Evolutionary conservation across 805 yeast genomes (phyloP).

Genomic region (Candida lessepsii): DNA sequence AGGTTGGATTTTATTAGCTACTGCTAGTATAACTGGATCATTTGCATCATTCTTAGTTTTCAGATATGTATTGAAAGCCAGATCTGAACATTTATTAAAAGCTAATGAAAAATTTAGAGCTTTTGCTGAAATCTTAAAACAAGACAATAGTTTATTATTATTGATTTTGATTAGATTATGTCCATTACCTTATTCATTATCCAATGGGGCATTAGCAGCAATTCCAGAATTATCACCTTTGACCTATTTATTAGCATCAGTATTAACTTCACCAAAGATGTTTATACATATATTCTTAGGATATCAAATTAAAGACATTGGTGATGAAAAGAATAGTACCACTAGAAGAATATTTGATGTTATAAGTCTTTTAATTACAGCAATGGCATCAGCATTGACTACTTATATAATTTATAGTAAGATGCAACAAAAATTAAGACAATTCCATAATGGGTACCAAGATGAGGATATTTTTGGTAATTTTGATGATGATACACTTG

Average conservation of each 20-base stretch:
- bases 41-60: slow-evolving; percentile 69
- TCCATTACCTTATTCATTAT: slow-evolving; percentile 89
- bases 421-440: slow-evolving; percentile 39
- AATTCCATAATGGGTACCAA: slow-evolving; percentile 21
- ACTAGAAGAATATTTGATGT: slow-evolving; percentile 60
- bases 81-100: slow-evolving; percentile 60
- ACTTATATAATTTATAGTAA: slow-evolving; percentile 67
- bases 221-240: slow-evolving; percentile 68
- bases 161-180: slow-evolving; percentile 76
- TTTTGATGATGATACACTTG: slow-evolving; percentile 39
- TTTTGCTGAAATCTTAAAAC: slow-evolving; percentile 69
- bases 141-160: slow-evolving; percentile 55
- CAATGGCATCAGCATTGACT: slow-evolving; percentile 51
- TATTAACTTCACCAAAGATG: slow-evolving; percentile 78
- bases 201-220: slow-evolving; percentile 90
- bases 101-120: slow-evolving; percentile 68
- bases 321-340: slow-evolving; percentile 50
- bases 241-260: slow-evolving; percentile 68
- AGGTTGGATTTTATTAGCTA: slow-evolving; percentile 78
- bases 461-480: slow-evolving; percentile 39
- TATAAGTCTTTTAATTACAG: slow-evolving; percentile 58
- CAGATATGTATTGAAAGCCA: slow-evolving; percentile 53
- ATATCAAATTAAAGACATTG: slow-evolving; percentile 65
- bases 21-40: slow-evolving; percentile 72
- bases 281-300: slow-evolving; percentile 79